Base-by-base conservation (phyloP, 495 filamentous ascomycete genomes). In the Halenospora varia region DNA sequence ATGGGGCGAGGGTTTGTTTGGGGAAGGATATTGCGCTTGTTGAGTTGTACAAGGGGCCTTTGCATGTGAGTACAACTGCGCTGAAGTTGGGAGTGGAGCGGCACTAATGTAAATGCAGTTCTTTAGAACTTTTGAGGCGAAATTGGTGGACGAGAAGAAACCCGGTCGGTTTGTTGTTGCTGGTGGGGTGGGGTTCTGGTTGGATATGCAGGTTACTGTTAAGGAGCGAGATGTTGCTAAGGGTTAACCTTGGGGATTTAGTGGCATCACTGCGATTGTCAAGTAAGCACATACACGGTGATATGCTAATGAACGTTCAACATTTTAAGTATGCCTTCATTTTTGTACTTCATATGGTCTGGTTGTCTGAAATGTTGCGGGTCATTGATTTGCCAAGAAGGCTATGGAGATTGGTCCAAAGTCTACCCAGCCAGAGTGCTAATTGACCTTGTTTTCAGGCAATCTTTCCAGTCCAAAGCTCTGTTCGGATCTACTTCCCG, bases 1-100 rank as follows among this genome's bases (percentile, higher is more conserved):
- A 77, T 65, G 81, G 81, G 1, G 63, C 78, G 11, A 68, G 79
- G 44, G 70, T 74, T 10, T 86, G 82, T 62, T 55, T 84, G 48
- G 82, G 82, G 0, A 75, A 67, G 57, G 73, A 76, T 60, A 75
- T 85, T 63, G 81, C 81, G 3, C 69, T 79, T 65, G 77, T 80
- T 71, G 80, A 86, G 68, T 60, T 84, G 57, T 81, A 77, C 55
- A 82, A 82, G 68, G 71, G 66, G 24, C 72, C 73, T 10, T 61
- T 81, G 45, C 73, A 77, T 69, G 77, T 80, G 66, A 48, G 69
- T 64, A n/a, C n/a, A n/a, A n/a, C n/a, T 35, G 4, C 29, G 6
- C 29, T 13, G 29, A 35, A 35, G 29, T 6, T 35, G 13, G 29
- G 13, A 35, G 29, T 35, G 4, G 29, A 35, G 13, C n/a, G n/a